A percentile compares a stretch with the other conserved stretches of the same genome.
Evolutionary conservation across 192 early-diverging fungal genomes (phyloP).

Genomic region (Entomortierella chlamydospora): DNA sequence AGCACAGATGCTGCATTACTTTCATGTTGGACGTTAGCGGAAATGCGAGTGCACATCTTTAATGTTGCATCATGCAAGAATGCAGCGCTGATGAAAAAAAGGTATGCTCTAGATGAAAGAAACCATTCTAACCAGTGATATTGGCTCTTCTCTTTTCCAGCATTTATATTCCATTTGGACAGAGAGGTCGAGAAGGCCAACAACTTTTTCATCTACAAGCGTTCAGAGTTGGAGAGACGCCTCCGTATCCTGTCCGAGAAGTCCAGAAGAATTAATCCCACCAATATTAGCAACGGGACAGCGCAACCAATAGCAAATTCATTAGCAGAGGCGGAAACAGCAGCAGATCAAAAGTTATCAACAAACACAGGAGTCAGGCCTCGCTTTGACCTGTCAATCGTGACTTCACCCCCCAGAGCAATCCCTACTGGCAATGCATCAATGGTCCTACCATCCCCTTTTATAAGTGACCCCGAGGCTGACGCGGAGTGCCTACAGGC

Average conservation of each 20-base stretch:
- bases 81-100: neutral
- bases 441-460: constrained; percentile 37
- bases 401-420: constrained; percentile 13
- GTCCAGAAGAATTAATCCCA: constrained; percentile 40
- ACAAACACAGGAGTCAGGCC: neutral
- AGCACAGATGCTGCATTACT: no score
- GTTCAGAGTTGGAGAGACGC: constrained; percentile 76
- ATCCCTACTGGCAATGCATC: neutral
- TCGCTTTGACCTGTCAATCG: constrained; percentile 31
- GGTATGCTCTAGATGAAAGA: no score
- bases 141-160: constrained; percentile 33
- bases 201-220: constrained; percentile 82
- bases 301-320: neutral
- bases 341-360: neutral
- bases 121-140: neutral
- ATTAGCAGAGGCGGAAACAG: no score
- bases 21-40: no score
- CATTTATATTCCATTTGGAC: constrained; percentile 85
- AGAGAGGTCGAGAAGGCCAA: constrained; percentile 90
- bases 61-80: no score
- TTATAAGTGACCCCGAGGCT: constrained; percentile 47
- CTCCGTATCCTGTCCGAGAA: constrained; percentile 71
- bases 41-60: no score
- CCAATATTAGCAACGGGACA: neutral
- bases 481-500: constrained; percentile 59